phyloP scores from a whole-genome alignment of 352 stramenopile genomes.

The Globisporangium heterothallicum region DNA sequence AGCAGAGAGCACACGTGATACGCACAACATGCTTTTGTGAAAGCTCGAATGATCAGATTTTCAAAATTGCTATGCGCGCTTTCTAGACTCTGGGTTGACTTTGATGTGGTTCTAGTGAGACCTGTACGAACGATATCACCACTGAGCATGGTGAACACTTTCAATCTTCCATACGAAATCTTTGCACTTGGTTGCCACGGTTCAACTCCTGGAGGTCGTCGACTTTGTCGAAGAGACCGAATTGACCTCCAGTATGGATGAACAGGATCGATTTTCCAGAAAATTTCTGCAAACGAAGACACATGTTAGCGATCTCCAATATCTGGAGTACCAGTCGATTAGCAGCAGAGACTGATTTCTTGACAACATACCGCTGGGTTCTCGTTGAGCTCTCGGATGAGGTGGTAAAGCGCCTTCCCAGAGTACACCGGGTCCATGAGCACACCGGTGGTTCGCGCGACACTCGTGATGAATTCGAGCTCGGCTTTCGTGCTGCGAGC shows the following conservation, averaged over 20 bases:
- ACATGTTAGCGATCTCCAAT: background rate
- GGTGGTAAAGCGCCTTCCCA: slow-evolving; percentile 80
- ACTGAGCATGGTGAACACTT: background rate
- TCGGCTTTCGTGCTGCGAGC: slow-evolving; percentile 71
- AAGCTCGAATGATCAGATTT: no score
- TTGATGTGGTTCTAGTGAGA: no score
- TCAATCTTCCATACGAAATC: slow-evolving; percentile 53
- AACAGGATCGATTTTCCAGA: slow-evolving; percentile 84
- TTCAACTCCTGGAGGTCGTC: slow-evolving; percentile 59
- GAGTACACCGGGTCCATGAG: slow-evolving; percentile 87
- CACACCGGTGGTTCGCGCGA: slow-evolving; percentile 69
- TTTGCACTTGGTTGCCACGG: slow-evolving; percentile 40
- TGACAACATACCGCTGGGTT: slow-evolving; percentile 28
- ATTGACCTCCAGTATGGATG: slow-evolving; percentile 88
- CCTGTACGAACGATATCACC: no score
- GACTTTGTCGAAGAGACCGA: slow-evolving; percentile 90
- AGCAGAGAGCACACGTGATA: no score
- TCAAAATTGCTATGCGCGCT: no score
- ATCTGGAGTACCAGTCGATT: no score
- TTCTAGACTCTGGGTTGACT: no score
- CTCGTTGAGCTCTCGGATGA: slow-evolving; percentile 74
- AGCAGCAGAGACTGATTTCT: no score
- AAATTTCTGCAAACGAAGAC: slow-evolving; percentile 52
- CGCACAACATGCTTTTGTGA: no score
- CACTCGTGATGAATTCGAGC: slow-evolving; percentile 67